These are phyloP conservation scores for Nitzschia sp. DNA, from an alignment of 108 stramenopile species.

Conservation along the genomic window DNA sequence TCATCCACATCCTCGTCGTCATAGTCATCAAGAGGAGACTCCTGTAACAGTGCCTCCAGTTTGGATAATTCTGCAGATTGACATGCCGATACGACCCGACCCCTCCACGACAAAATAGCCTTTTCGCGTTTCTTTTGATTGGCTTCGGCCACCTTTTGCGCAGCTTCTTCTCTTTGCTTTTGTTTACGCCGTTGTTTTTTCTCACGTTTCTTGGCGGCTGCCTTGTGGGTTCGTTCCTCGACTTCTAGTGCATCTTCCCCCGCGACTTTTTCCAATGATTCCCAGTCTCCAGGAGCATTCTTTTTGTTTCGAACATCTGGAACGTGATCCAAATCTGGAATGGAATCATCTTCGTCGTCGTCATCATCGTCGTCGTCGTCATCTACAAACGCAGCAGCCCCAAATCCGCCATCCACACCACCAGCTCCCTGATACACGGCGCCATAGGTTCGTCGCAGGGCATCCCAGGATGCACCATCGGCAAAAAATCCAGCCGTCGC, in stretches of 20 bases:
- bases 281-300: conserved; percentile 37
- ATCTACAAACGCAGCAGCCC: conserved; percentile 12
- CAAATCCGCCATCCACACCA: not conserved
- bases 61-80: conserved; percentile 52
- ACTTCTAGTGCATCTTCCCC: conserved; percentile 57
- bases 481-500: conserved; percentile 43
- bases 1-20: not conserved
- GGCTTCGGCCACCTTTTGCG: conserved; percentile 65
- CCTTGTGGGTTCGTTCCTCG: conserved; percentile 52
- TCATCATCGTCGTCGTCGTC: conserved; percentile 39
- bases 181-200: conserved; percentile 74
- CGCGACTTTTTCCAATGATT: conserved; percentile 45
- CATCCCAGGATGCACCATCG: conserved; percentile 40
- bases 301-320: not conserved
- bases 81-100: conserved; percentile 75
- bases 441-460: conserved; percentile 32
- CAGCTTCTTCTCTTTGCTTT: conserved; percentile 65
- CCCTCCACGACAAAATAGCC: conserved; percentile 62
- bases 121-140: conserved; percentile 74
- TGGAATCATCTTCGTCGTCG: conserved; percentile 23
- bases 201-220: conserved; percentile 72
- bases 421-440: conserved; percentile 14
- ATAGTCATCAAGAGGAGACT: conserved; percentile 51
- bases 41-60: conserved; percentile 59
- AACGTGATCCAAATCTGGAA: conserved; percentile 9